Evolutionary conservation across 768 basidiomycete species (phyloP).

Genomic region (Rubroboletus pulcherrimus): DNA sequence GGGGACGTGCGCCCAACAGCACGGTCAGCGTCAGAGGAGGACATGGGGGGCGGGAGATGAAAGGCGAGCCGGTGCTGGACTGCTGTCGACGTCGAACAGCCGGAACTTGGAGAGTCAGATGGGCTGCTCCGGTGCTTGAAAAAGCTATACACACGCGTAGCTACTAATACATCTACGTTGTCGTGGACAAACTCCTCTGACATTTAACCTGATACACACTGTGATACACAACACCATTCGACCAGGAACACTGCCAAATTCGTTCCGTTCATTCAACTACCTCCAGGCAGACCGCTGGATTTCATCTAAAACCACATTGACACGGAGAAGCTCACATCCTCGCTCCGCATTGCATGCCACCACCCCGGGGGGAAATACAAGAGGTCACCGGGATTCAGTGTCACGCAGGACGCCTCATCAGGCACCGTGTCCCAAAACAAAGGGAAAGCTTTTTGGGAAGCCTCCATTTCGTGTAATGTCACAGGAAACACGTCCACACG

Average conservation of each 20-base stretch:
- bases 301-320: conserved; percentile 83
- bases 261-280: conserved; percentile 5
- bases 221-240: conserved; percentile 2
- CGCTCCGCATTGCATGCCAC: conserved; percentile 92
- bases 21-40: conserved; percentile 29
- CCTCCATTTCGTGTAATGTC: conserved; percentile 20
- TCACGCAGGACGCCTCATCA: conserved; percentile 55
- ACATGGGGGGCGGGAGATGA: conserved; percentile 21
- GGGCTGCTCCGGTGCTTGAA: conserved; percentile 21
- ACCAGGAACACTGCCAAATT: conserved; percentile 7
- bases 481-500: conserved; percentile 70
- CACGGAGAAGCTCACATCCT: conserved; percentile 78
- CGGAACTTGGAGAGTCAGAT: not conserved
- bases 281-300: conserved; percentile 22
- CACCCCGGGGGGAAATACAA: conserved; percentile 88
- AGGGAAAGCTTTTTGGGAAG: conserved; percentile 35
- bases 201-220: conserved; percentile 2
- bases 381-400: conserved; percentile 78
- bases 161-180: not conserved
- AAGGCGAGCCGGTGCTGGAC: conserved; percentile 11
- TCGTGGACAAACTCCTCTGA: not conserved
- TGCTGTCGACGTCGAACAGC: conserved; percentile 16
- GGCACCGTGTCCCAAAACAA: conserved; percentile 56
- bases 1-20: conserved; percentile 27
- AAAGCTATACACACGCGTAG: conserved; percentile 14